Percentiles rank a stretch among this genome's conserved stretches.
Evolutionary conservation across 1,284 basidiomycete genomes (phyloP).

Genomic region (Rhodotorula sp.): DNA sequence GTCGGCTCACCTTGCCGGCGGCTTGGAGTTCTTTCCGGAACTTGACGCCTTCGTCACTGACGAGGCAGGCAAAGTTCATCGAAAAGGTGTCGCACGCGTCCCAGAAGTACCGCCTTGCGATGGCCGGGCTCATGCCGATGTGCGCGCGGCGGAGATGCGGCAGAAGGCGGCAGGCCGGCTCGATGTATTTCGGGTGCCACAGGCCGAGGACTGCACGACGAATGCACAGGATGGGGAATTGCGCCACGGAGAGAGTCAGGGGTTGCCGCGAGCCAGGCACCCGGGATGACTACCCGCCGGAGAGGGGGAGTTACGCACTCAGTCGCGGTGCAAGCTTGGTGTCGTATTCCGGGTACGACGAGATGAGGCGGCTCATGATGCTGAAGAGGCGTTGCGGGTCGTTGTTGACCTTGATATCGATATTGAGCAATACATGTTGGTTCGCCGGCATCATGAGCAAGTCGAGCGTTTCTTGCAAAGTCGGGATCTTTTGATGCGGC

Average conservation of each 20-base stretch:
- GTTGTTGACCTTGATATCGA: constrained; percentile 74
- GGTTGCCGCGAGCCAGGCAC: not conserved
- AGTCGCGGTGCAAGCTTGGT: constrained; percentile 81
- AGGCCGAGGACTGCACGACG: constrained; percentile 32
- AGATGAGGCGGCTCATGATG: constrained; percentile 75
- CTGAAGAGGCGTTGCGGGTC: constrained; percentile 81
- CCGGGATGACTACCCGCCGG: not conserved
- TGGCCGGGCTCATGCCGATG: constrained; percentile 64
- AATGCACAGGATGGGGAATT: too few relatives aligned
- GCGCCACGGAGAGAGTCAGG: not conserved
- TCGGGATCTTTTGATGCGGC: constrained; percentile 71
- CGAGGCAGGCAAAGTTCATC: constrained; percentile 72
- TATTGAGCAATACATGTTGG: constrained; percentile 78
- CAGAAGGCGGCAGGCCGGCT: constrained; percentile 68
- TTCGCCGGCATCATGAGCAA: constrained; percentile 78
- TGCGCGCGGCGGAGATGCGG: constrained; percentile 81
- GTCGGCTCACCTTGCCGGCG: constrained; percentile 65
- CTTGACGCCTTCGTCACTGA: constrained; percentile 64
- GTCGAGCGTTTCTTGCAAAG: constrained; percentile 75
- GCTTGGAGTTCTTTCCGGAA: constrained; percentile 76
- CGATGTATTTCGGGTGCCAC: constrained; percentile 90
- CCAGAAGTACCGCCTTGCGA: constrained; percentile 89
- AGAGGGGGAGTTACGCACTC: constrained; percentile 52
- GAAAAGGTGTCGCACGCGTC: constrained; percentile 82
- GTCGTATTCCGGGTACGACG: constrained; percentile 70